Percentiles rank a stretch among this genome's conserved stretches.
These are phyloP conservation scores for Leishmania guyanensis DNA, from an alignment of 208 protist genomes.

Conservation along the genomic window DNA sequence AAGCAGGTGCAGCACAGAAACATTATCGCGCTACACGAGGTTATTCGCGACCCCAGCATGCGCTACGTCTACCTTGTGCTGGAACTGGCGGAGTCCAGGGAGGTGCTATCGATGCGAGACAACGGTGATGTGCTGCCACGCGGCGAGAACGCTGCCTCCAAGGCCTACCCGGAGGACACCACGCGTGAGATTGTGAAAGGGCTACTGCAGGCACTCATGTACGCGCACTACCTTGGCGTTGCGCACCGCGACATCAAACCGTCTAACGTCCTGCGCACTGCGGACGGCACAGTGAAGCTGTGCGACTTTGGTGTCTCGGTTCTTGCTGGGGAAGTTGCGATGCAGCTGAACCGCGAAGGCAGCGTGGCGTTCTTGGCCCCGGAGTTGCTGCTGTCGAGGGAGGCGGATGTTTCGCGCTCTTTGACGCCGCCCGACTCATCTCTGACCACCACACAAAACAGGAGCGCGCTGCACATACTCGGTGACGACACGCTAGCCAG, in stretches of 20 bases:
- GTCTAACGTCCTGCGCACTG: conserved; percentile 68
- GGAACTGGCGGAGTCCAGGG: conserved; percentile 76
- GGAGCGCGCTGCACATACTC: not conserved
- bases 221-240: conserved; percentile 56
- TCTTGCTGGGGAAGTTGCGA: conserved; percentile 34
- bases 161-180: conserved; percentile 32
- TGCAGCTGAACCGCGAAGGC: conserved; percentile 50
- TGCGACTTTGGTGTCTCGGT: conserved; percentile 75
- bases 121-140: conserved; percentile 48
- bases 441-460: conserved; percentile 10
- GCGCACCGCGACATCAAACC: conserved; percentile 82
- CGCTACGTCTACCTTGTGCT: conserved; percentile 88
- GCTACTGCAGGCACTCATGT: conserved; percentile 46
- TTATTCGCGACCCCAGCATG: conserved; percentile 89
- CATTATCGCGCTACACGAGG: conserved; percentile 90
- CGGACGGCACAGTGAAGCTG: conserved; percentile 66
- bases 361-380: conserved; percentile 75
- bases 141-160: conserved; percentile 19
- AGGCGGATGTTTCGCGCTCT: conserved; percentile 37
- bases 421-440: conserved; percentile 19
- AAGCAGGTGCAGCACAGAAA: conserved; percentile 92
- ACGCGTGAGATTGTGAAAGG: conserved; percentile 39
- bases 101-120: conserved; percentile 47
- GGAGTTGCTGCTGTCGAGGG: conserved; percentile 52
- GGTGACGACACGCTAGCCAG: not conserved